phyloP scores from a whole-genome alignment of 768 basidiomycete species.

The Suillus luteus region DNA sequence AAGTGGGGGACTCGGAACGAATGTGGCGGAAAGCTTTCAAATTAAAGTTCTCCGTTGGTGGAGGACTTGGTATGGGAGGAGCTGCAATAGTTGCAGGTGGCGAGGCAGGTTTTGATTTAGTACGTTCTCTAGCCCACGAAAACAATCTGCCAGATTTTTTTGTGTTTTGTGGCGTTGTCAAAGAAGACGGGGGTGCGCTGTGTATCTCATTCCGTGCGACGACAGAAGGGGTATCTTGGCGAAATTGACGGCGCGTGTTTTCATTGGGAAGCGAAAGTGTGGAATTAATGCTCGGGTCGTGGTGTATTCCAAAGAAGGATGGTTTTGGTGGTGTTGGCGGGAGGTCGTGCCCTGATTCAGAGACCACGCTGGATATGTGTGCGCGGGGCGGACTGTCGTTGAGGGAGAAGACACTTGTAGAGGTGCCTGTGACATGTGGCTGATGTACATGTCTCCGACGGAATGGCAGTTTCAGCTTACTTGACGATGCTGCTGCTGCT shows the following conservation, averaged over 20 bases:
- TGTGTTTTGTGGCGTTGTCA: constrained; percentile 20
- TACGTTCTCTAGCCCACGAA: constrained; percentile 38
- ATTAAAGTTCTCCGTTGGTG: constrained; percentile 52
- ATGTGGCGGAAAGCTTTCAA: constrained; percentile 76
- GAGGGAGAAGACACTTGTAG: constrained; percentile 18
- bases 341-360: constrained; percentile 46
- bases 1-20: constrained; percentile 43
- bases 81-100: constrained; percentile 39
- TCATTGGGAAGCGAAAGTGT: constrained; percentile 64
- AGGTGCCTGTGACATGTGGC: constrained; percentile 13
- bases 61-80: constrained; percentile 25
- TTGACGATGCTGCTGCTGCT: constrained; percentile 36
- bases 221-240: constrained; percentile 26
- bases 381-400: constrained; percentile 32
- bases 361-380: constrained; percentile 40
- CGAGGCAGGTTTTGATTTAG: constrained; percentile 34
- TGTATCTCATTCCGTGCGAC: constrained; percentile 14
- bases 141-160: constrained; percentile 40
- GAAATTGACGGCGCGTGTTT: constrained; percentile 22
- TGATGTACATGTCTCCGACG: constrained; percentile 36
- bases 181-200: constrained; percentile 12
- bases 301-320: constrained; percentile 62
- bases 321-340: constrained; percentile 66
- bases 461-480: constrained; percentile 49
- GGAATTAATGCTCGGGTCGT: constrained; percentile 53